Evolutionary conservation across 805 yeast genomes (phyloP), one percentile per base, ranked within the genome.

Genomic region (Saccharomycopsis amapae): DNA sequence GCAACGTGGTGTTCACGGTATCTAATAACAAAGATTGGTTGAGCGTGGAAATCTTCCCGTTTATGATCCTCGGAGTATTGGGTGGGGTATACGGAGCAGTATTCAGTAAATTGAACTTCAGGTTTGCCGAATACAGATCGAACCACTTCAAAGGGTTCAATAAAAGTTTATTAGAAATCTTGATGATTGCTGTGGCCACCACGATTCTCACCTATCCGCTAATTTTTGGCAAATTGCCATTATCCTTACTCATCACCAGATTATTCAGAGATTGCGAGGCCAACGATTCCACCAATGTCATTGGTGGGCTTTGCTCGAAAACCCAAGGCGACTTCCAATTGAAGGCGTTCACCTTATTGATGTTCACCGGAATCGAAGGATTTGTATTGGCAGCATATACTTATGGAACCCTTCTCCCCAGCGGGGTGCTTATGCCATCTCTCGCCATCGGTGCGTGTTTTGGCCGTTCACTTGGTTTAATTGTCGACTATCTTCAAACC

Each of bases 11-110:
- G 41, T 79, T 75, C 53, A 78, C 76, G n/a, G 84, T 80, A 51
- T 74, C 75, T 42, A 78, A 81, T 42, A 81, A 81, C 56, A 73
- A 82, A 53, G 71, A 76, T 47, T 87, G 95, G 93, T 68, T 84
- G 18, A 65, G 73, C 40, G 60, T 82, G 58, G 96, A 86, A 56
- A 61, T 81, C 2, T 52, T 82, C 5, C 93, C 94, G 1, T 87
- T 85, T 56, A 63, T 81, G n/a, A 30, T 78, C 1, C 62, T 86
- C 17, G 96, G 95, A 0, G 61, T 76, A 0, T 42, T 76, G 5
- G 90, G 95, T 37, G 95, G 93, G 0, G 42, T 73, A 5, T 73
- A 74, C 56, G 93, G 94, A 3, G 67, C 73, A 18, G 51, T 63
- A 7, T 75, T 78, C 58, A 75, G 71, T 43, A 64, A 56, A 33